Percentiles rank a stretch among this genome's conserved stretches.
These are phyloP conservation scores for Tetrapisispora iriomotensis DNA, from an alignment of 805 yeast species.

Conservation along the genomic window DNA sequence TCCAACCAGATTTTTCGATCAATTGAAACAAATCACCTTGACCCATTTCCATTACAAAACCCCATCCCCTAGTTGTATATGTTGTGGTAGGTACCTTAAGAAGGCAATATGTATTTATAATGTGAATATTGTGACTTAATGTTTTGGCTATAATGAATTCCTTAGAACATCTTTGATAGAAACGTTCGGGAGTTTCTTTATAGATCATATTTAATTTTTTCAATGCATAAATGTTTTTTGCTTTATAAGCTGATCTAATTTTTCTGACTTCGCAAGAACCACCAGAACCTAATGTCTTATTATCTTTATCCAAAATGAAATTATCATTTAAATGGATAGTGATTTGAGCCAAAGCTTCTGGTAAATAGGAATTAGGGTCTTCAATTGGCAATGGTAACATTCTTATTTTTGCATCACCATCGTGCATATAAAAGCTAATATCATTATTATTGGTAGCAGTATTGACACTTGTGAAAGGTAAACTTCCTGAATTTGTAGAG, in stretches of 20 bases:
- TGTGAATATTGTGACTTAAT: slow-evolving; percentile 48
- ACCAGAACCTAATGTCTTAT: slow-evolving; percentile 56
- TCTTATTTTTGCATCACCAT: slow-evolving; percentile 33
- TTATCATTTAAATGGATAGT: slow-evolving; percentile 44
- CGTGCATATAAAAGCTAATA: slow-evolving; percentile 27
- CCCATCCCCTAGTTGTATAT: slow-evolving; percentile 61
- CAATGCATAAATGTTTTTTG: slow-evolving; percentile 47
- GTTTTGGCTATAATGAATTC: slow-evolving; percentile 55
- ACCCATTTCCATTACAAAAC: slow-evolving; percentile 58
- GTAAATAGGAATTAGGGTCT: slow-evolving; percentile 54
- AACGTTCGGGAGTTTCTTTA: slow-evolving; percentile 55
- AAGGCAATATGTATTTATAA: slow-evolving; percentile 45
- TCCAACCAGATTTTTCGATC: slow-evolving; percentile 54
- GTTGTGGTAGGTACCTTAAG: slow-evolving; percentile 49
- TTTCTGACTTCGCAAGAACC: slow-evolving; percentile 62
- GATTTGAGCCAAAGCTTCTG: slow-evolving; percentile 41
- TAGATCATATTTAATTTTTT: slow-evolving; percentile 53
- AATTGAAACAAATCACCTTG: slow-evolving; percentile 54
- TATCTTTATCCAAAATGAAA: slow-evolving; percentile 38
- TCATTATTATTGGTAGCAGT: slow-evolving; percentile 11
- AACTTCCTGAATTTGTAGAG: slow-evolving; percentile 10
- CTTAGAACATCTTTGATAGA: slow-evolving; percentile 53
- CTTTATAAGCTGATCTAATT: slow-evolving; percentile 29
- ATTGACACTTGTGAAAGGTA: slow-evolving; percentile 5
- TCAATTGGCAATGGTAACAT: slow-evolving; percentile 53